These are phyloP conservation scores for Cryptosporidium baileyi DNA, from an alignment of 169 alveolate genomes.

Conservation along the genomic window DNA sequence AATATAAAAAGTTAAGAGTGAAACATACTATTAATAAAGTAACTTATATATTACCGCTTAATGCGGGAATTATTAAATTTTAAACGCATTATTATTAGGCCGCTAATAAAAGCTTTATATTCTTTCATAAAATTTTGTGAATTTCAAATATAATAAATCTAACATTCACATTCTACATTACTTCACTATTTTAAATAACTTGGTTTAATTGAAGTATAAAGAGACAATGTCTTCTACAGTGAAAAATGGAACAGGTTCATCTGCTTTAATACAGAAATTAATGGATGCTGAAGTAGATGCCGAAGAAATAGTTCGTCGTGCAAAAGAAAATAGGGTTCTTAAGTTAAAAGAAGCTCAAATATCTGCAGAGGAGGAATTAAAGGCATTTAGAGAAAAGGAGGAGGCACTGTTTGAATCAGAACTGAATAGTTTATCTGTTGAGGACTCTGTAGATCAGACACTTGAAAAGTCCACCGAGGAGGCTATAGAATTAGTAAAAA, in stretches of 20 bases:
- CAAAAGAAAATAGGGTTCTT: slow-evolving; percentile 40
- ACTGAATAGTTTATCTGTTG: slow-evolving; percentile 40
- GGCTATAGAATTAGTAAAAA: slow-evolving; percentile 53
- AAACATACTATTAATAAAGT: too few species aligned
- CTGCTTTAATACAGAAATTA: slow-evolving; percentile 54
- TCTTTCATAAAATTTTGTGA: too few species aligned
- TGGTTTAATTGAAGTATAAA: too few species aligned
- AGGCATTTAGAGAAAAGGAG: slow-evolving; percentile 48
- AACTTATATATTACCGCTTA: too few species aligned
- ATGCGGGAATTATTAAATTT: too few species aligned
- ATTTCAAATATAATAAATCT: too few species aligned
- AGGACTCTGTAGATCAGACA: slow-evolving; percentile 50
- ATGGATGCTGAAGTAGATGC: slow-evolving; percentile 65
- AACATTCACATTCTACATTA: too few species aligned
- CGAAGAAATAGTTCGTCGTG: slow-evolving; percentile 69
- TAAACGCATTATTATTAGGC: too few species aligned
- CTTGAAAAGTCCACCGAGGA: slow-evolving; percentile 56
- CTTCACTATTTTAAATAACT: too few species aligned
- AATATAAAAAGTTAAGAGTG: too few species aligned
- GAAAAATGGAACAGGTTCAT: slow-evolving; percentile 52
- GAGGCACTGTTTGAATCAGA: slow-evolving; percentile 66
- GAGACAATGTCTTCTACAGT: slow-evolving; percentile 38
- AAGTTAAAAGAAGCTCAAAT: slow-evolving; percentile 67
- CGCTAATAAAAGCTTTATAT: too few species aligned
- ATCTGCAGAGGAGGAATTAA: slow-evolving; percentile 63